These are phyloP conservation scores for Rhynchosporium agropyri DNA, from an alignment of 2,329 filamentous ascomycete species.

Conservation along the genomic window DNA sequence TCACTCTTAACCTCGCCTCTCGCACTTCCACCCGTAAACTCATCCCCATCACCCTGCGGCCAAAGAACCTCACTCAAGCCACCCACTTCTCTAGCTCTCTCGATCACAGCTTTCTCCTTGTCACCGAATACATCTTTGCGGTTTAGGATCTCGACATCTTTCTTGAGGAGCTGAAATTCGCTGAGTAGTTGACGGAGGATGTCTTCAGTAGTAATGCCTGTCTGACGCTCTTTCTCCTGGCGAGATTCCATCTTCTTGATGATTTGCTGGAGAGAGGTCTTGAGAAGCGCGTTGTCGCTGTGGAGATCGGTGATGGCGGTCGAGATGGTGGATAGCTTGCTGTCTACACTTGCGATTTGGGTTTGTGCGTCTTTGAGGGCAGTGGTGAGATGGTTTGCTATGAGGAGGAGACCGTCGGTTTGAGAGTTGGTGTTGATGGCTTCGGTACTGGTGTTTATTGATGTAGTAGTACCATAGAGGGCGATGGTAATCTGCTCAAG, in stretches of 20 bases:
- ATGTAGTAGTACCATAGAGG: neutral
- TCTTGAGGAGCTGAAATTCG: neutral
- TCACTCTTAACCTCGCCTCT: neutral
- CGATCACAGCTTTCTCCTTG: neutral
- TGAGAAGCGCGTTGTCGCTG: neutral
- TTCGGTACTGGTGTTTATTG: neutral
- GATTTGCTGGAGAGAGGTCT: neutral
- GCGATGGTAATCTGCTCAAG: neutral
- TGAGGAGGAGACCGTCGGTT: neutral
- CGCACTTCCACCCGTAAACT: neutral
- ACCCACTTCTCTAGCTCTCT: constrained; percentile 15
- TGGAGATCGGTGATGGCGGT: neutral
- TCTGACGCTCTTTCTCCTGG: no score
- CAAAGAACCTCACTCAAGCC: constrained; percentile 21
- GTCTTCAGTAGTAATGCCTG: no score
- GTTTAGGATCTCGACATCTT: neutral
- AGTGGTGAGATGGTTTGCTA: neutral
- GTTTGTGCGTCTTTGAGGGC: constrained; percentile 3
- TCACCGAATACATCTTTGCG: neutral
- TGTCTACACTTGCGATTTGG: neutral
- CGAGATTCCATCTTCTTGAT: neutral
- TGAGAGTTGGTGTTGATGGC: neutral
- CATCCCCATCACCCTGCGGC: constrained; percentile 25
- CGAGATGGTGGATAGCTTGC: neutral
- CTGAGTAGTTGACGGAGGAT: no score